Evolutionary conservation across 2,329 filamentous ascomycete genomes (phyloP), one percentile per base, ranked within the genome.

Genomic region (Fusarium sp.): DNA sequence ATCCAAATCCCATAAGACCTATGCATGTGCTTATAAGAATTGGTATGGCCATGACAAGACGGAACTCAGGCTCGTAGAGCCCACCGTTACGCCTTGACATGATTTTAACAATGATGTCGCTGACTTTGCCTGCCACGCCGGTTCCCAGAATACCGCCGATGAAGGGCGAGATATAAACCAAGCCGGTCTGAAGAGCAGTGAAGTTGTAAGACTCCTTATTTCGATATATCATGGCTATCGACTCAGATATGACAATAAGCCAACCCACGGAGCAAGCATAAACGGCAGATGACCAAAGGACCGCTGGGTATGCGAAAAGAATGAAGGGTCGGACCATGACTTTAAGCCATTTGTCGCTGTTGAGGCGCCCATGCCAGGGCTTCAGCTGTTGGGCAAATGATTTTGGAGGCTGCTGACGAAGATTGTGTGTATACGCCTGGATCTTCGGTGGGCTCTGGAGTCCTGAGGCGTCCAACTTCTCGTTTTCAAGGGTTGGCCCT

Each of bases 1-100:
- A 98, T n/a, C 95, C 95, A 75, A 96, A 98, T 4, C 94, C 95
- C 90, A 98, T 97, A 18, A 98, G 86, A 0, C 96, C 96, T 31
- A 95, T 89, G 2, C 90, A 89, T 0, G 94, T 98, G 6, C 89
- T 89, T 55, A 98, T 74, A 2, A 91, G 84, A 31, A 98, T 90
- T 0, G 94, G 95, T 5, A 91, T 80, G 0, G 89, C 93, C 95
- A 98, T 97, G 42, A 97, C 86, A 0, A 97, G 86, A 9, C 94
- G 89, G 76, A 97, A 98, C 79, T 98, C 95, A 2, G 95, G 95
- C 78, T 98, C 95, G 77, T 98, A 98, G 5, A 98, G 84, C 3
- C 95, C 95, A n/a, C 93, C 93, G 72, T 98, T 98, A 28, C 90
- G 89, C 35, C 90, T 87, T 4, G 93, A 87, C 91, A 98, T 93